Evolutionary conservation across 306 rosid species (phyloP).

Genomic region (Dryas alaskensis): DNA sequence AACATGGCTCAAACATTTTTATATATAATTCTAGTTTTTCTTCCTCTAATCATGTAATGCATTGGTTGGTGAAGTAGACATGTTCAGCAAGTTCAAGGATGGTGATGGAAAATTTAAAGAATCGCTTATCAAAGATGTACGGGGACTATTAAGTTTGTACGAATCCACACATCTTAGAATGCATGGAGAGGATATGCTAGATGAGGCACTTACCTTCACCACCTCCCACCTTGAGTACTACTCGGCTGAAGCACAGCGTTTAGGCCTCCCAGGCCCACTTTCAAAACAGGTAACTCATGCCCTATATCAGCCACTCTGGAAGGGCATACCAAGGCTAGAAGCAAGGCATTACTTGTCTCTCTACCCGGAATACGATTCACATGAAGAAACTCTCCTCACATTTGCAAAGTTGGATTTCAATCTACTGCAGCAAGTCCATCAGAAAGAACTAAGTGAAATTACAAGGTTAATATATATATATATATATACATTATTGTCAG

Average conservation of each 20-base stretch:
- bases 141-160: conserved; percentile 4
- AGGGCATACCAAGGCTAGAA: neutral
- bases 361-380: conserved; percentile 14
- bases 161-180: neutral
- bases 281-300: neutral
- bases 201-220: conserved; percentile 25
- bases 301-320: conserved; percentile 17
- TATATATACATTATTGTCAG: no score
- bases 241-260: neutral
- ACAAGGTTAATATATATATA: neutral
- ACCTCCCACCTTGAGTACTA: conserved; percentile 27
- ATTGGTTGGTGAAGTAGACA: neutral
- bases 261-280: neutral
- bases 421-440: conserved; percentile 30
- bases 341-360: neutral
- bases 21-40: no score
- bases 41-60: no score
- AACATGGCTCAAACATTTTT: no score
- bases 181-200: neutral
- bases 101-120: conserved; percentile 14
- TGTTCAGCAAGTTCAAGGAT: conserved; percentile 14
- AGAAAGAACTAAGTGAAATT: conserved; percentile 29
- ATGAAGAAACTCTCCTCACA: neutral
- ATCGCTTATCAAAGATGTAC: neutral
- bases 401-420: conserved; percentile 42